phyloP scores from a whole-genome alignment of 2,329 filamentous ascomycete genomes.

The Botrytis medusae region DNA sequence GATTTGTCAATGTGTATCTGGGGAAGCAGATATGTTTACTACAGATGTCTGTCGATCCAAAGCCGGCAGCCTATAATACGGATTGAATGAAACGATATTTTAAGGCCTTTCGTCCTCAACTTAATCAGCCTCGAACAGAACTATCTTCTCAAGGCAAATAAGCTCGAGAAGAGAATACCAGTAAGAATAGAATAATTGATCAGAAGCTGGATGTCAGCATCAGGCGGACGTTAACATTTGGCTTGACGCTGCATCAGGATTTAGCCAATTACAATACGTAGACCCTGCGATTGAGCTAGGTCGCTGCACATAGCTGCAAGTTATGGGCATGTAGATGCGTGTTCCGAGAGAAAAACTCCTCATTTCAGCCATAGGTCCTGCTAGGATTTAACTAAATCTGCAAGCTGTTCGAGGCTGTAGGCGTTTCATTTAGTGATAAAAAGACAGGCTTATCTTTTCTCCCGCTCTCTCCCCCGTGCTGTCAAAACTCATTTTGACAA shows the following conservation, averaged over 20 bases:
- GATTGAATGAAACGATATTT: not conserved
- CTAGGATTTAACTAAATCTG: not conserved
- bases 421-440: not conserved
- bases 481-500: not conserved
- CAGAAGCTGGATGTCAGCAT: not conserved
- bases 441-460: not conserved
- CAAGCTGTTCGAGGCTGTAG: not conserved
- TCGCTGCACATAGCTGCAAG: not conserved
- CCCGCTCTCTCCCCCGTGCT: not conserved
- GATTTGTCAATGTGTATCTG: not conserved
- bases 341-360: not conserved
- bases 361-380: too few species aligned
- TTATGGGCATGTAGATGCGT: not conserved
- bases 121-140: not conserved
- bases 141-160: not conserved
- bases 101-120: not conserved
- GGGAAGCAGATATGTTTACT: not conserved
- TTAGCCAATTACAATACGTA: not conserved
- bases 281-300: not conserved
- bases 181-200: not conserved
- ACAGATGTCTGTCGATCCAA: not conserved
- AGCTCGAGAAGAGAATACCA: not conserved
- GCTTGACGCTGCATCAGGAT: not conserved
- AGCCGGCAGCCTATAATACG: not conserved
- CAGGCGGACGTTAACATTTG: not conserved